Evolutionary conservation across 257 asterid species (phyloP).

Genomic region (Datura wrightii): DNA sequence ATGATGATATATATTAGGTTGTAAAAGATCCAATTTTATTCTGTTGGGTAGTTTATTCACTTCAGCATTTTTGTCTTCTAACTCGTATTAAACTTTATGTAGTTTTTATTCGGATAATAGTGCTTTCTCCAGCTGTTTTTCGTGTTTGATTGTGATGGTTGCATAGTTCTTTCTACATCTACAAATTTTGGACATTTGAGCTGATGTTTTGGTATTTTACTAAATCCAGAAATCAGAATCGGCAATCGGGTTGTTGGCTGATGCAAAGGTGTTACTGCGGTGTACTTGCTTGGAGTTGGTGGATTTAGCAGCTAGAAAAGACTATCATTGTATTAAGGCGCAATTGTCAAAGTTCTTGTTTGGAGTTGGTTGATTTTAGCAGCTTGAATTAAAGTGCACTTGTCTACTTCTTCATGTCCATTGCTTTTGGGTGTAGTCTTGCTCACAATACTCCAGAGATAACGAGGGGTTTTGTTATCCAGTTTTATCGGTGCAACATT

Average conservation of each 20-base stretch:
- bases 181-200: not conserved
- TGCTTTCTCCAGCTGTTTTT: constrained; percentile 23
- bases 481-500: not conserved
- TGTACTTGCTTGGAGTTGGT: constrained; percentile 10
- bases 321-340: not conserved
- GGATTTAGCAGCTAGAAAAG: constrained; percentile 19
- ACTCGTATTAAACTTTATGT: not conserved
- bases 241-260: not conserved
- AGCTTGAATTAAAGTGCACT: not conserved
- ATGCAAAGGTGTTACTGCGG: not conserved
- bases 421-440: constrained; percentile 19
- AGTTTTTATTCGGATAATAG: constrained; percentile 19
- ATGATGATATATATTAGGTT: not conserved
- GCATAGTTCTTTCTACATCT: not conserved
- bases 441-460: constrained; percentile 17
- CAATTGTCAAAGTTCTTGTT: not conserved
- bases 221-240: not conserved
- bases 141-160: not conserved
- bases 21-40: constrained; percentile 29
- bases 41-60: constrained; percentile 17
- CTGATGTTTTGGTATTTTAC: constrained; percentile 36
- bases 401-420: constrained; percentile 18
- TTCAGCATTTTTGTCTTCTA: constrained; percentile 30
- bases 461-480: constrained; percentile 22
- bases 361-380: constrained; percentile 13